Conservation (phyloP, 345 rosid genomes). For the Cardamine chenopodiifolia region DNA sequence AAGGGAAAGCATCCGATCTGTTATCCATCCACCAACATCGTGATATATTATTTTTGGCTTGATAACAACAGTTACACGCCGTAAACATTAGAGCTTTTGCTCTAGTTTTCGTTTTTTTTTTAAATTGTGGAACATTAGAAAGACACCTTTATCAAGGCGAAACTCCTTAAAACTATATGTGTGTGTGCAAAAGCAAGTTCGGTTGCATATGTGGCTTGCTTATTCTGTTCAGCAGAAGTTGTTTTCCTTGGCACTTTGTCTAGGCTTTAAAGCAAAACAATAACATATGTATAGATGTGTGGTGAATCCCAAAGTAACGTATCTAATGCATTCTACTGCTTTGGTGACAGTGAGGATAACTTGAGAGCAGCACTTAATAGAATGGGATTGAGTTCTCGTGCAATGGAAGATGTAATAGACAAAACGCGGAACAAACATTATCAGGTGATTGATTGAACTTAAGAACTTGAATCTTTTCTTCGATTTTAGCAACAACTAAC, state of each 20-base stretch:
- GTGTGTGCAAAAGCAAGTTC: not conserved
- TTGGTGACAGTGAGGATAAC: slow-evolving; percentile 71
- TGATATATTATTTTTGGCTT: not conserved
- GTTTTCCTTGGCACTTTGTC: not conserved
- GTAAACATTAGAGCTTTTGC: not conserved
- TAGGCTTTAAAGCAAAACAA: not conserved
- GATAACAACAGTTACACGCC: not conserved
- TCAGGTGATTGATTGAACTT: slow-evolving; percentile 58
- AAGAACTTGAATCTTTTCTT: slow-evolving; percentile 2
- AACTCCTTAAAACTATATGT: not conserved
- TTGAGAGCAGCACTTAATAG: slow-evolving; percentile 77
- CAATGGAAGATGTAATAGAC: slow-evolving; percentile 70
- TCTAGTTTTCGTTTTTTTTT: not conserved
- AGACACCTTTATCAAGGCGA: not conserved
- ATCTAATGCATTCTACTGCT: slow-evolving; percentile 4
- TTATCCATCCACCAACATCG: not conserved
- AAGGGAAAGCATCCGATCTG: not conserved
- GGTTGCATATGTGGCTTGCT: not conserved
- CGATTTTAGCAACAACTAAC: slow-evolving; percentile 12
- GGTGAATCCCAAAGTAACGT: not conserved
- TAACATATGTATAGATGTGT: not conserved
- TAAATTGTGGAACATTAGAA: not conserved
- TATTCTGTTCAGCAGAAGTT: slow-evolving; percentile 9
- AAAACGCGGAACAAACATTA: slow-evolving; percentile 80
- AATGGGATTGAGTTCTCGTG: slow-evolving; percentile 76